Evolutionary conservation across 495 filamentous ascomycete species (phyloP), one percentile per base, ranked within the genome.

Genomic region (Aspergillus diversus): DNA sequence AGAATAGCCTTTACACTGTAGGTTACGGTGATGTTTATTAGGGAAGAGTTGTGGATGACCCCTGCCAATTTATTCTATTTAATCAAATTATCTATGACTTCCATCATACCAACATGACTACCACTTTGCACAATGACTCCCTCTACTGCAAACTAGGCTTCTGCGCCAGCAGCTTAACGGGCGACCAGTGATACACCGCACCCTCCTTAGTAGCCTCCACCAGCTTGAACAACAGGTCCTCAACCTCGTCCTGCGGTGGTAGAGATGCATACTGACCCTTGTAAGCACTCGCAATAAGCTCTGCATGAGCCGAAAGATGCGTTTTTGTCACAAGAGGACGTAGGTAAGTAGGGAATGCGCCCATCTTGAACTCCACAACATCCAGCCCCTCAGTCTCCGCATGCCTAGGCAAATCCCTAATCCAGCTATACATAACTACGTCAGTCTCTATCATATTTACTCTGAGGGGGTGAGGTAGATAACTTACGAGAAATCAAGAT

Each of bases 141-240:
- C 21, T 27, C 21, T 27, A 27, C 21, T 1, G 2, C 21, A 27
- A 2, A 27, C 21, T 48, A 1, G 50, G 50, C 52, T 55, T 55
- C n/a, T 55, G 52, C 31, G 31, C 52, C 52, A 55, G 12, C n/a
- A 55, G 32, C 31, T 15, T 55, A 37, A 37, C 33, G 3, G 52
- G 52, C 0, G 52, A 55, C 52, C 52, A 55, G 52, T 55, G 31
- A 35, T 55, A 55, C 6, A 55, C 52, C 4, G 52, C 33, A 1
- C 33, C 33, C 27, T 35, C 12, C 15, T 21, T 55, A 4, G 52
- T 55, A 55, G 33, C 49, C 49, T 52, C 49, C 5, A 52, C 17
- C 12, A 55, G 15, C 52, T 12, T 55, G 15, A 55, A 55, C 31
- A 55, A 16, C 13, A 7, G 33, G 6, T 55, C 33, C 32, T 55